Evolutionary conservation across 2,329 filamentous ascomycete genomes (phyloP).

Genomic region (Penicillium sp.): DNA sequence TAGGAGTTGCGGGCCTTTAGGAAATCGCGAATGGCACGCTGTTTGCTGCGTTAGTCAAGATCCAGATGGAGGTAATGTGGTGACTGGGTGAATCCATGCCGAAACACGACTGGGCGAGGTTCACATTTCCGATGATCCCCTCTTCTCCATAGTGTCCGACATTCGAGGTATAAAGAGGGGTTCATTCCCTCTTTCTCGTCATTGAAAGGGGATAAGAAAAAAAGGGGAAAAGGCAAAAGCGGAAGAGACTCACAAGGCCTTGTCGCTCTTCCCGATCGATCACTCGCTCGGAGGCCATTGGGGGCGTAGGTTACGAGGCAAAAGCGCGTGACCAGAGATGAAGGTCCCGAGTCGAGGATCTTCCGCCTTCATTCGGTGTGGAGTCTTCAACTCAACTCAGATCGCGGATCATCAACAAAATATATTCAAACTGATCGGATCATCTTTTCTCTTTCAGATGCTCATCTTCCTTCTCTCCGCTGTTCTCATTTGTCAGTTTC

Average conservation of each 20-base stretch:
- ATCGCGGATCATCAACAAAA: background rate
- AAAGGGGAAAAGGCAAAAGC: conserved; percentile 14
- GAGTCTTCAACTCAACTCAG: conserved; percentile 2
- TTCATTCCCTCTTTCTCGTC: background rate
- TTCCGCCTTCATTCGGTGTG: conserved; percentile 25
- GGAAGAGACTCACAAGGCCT: conserved; percentile 43
- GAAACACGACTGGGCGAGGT: conserved; percentile 7
- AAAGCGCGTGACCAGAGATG: conserved; percentile 44
- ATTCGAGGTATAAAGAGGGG: conserved; percentile 4
- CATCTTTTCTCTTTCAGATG: background rate
- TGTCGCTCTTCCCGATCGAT: conserved; percentile 50
- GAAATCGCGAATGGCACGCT: conserved; percentile 92
- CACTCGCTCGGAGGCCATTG: conserved; percentile 45
- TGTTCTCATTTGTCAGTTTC: background rate
- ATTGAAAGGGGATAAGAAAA: background rate
- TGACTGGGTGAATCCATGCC: conserved; percentile 7
- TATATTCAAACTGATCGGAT: background rate
- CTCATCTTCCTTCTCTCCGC: background rate
- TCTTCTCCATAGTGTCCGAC: conserved; percentile 2
- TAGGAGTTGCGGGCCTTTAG: conserved; percentile 95
- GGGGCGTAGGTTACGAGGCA: conserved; percentile 48
- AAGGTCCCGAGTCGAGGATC: conserved; percentile 22
- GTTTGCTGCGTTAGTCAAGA: conserved; percentile 33
- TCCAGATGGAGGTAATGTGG: conserved; percentile 14
- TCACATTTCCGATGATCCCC: conserved; percentile 9